These are phyloP conservation scores for Apiospora phragmitis DNA, from an alignment of 2,329 filamentous ascomycete genomes.

Conservation along the genomic window DNA sequence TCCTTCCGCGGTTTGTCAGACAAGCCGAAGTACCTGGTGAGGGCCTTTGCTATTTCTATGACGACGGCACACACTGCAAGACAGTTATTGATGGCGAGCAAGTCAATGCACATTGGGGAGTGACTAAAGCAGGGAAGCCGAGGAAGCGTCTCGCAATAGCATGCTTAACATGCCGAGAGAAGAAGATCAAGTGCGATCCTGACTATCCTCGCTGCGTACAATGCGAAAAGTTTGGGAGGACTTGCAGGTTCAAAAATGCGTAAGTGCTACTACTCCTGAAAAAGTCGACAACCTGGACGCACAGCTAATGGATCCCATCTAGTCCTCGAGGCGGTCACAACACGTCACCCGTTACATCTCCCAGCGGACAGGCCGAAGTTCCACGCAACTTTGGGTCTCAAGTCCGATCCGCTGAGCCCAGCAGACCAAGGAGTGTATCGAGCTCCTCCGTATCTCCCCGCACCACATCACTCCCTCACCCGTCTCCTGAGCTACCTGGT, in stretches of 20 bases:
- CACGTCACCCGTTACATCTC: constrained; percentile 53
- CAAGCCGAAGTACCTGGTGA: constrained; percentile 72
- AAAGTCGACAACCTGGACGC: not conserved
- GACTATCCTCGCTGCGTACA: constrained; percentile 85
- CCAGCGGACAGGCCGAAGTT: constrained; percentile 48
- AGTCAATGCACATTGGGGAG: constrained; percentile 90
- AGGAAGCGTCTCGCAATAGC: constrained; percentile 85
- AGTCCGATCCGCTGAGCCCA: constrained; percentile 36
- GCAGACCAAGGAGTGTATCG: constrained; percentile 43
- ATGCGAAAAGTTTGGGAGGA: constrained; percentile 85
- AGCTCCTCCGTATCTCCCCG: constrained; percentile 51
- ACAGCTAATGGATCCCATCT: constrained; percentile 4
- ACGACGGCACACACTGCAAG: constrained; percentile 80
- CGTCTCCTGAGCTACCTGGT: constrained; percentile 29
- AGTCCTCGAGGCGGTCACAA: constrained; percentile 61
- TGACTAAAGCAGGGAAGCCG: constrained; percentile 92
- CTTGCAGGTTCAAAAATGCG: constrained; percentile 85
- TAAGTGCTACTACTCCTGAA: constrained; percentile 49
- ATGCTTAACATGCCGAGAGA: constrained; percentile 88
- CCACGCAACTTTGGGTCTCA: constrained; percentile 36
- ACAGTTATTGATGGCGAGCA: constrained; percentile 81
- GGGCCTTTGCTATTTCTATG: constrained; percentile 82
- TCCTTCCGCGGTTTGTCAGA: constrained; percentile 64
- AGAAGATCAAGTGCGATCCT: constrained; percentile 97
- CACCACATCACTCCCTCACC: constrained; percentile 31